These are phyloP conservation scores for Lepidium sativum DNA, from an alignment of 345 rosid genomes.

Conservation along the genomic window DNA sequence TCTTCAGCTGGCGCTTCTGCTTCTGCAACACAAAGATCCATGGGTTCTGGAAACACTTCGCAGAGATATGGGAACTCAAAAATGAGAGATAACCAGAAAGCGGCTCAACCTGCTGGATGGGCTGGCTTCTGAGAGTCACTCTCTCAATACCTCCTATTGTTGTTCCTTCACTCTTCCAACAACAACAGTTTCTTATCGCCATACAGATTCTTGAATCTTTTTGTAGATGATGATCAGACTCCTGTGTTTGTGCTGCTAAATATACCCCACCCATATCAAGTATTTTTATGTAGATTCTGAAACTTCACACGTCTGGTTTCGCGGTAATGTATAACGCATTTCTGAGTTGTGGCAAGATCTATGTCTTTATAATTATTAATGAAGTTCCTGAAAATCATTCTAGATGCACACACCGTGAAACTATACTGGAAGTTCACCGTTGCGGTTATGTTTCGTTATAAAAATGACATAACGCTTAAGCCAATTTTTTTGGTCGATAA, in stretches of 20 bases:
- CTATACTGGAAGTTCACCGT: too few relatives aligned
- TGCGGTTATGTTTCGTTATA: too few relatives aligned
- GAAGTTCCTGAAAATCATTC: too few relatives aligned
- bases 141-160: not conserved
- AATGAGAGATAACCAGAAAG: slow-evolving; percentile 37
- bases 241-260: slow-evolving; percentile 7
- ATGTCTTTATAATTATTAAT: not conserved
- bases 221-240: slow-evolving; percentile 20
- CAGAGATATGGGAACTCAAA: slow-evolving; percentile 38
- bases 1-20: slow-evolving; percentile 37
- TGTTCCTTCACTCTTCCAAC: not conserved
- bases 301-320: not conserved
- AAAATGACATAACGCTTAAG: too few relatives aligned
- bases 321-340: slow-evolving; percentile 11
- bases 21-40: slow-evolving; percentile 26
- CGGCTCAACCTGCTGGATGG: slow-evolving; percentile 92
- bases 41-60: slow-evolving; percentile 44
- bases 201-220: slow-evolving; percentile 9
- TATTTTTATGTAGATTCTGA: slow-evolving; percentile 1
- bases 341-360: not conserved
- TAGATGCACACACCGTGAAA: too few relatives aligned
- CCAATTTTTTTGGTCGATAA: too few relatives aligned
- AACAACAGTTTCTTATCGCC: not conserved
- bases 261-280: not conserved
- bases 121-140: slow-evolving; percentile 63